Conservation (phyloP, 2,329 filamentous ascomycete genomes). For the Domatiomyces globalis region DNA sequence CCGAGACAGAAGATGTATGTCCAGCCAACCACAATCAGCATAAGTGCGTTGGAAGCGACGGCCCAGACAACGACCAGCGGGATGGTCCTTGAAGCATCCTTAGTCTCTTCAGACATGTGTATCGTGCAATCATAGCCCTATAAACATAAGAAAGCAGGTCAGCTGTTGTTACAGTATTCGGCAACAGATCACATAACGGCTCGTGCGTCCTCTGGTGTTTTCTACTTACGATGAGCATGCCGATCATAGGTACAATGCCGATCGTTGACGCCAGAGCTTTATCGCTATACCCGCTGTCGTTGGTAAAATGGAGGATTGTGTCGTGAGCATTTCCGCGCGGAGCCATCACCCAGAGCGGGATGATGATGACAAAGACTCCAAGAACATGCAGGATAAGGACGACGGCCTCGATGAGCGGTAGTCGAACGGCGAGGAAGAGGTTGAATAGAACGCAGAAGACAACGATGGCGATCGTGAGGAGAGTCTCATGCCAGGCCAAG, state of each 20-base stretch:
- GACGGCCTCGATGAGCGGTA: slow-evolving; percentile 27
- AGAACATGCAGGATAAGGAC: slow-evolving; percentile 27
- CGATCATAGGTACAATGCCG: slow-evolving; percentile 24
- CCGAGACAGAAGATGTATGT: slow-evolving; percentile 32
- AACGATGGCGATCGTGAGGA: slow-evolving; percentile 35
- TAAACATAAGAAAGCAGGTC: slow-evolving; percentile 23
- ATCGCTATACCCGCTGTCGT: slow-evolving; percentile 28
- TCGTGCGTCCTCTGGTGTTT: slow-evolving; percentile 16
- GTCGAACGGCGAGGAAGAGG: slow-evolving; percentile 20
- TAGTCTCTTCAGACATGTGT: slow-evolving; percentile 38
- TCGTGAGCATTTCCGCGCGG: slow-evolving; percentile 19
- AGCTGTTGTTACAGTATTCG: neutral
- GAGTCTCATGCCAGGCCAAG: slow-evolving; percentile 35
- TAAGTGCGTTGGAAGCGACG: slow-evolving; percentile 35
- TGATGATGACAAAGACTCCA: slow-evolving; percentile 24
- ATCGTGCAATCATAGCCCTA: slow-evolving; percentile 29
- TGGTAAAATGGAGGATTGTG: slow-evolving; percentile 27
- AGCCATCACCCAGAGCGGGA: slow-evolving; percentile 23
- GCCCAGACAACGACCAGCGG: slow-evolving; percentile 35
- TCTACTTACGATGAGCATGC: slow-evolving; percentile 19
- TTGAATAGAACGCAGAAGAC: slow-evolving; percentile 32
- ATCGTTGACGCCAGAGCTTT: slow-evolving; percentile 25
- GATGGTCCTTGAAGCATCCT: slow-evolving; percentile 34
- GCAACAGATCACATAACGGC: too few relatives aligned
- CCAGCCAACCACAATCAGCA: slow-evolving; percentile 33